Base-by-base conservation (phyloP, 345 rosid genomes). In the Salix dunnii region DNA sequence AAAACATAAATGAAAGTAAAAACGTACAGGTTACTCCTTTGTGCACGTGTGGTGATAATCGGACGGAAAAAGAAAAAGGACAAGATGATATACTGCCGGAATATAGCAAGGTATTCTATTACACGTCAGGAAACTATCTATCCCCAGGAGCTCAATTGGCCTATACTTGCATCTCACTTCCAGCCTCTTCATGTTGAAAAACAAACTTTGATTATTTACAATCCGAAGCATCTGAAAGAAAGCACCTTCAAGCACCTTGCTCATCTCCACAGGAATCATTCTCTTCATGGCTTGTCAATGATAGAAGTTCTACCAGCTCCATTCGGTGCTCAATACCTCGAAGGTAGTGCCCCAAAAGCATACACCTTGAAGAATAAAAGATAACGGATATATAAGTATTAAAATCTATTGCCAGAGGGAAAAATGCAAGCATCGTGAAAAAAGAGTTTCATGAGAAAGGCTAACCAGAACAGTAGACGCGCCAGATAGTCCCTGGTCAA, bases 401-500 rank as follows among this genome's bases (percentile, higher is more conserved):
- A 49, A 74, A 77, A 67, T 36, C 27, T 42, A 7, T 43, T 68
- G 31, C 23, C 46, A 8, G 40, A 20, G n/a, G 69, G 40, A 1
- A 8, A 23, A 35, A 20, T 21, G 30, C 16, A 27, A 62, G 33
- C 21, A 66, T 18, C 35, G 25, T 21, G 30, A 33, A 10, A 75
- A 36, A 4, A 20, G 13, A 27, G 20, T 60, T 38, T 0, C 23
- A 38, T 38, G 30, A 18, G 6, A 64, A 18, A 76, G 77, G 31
- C 92, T 83, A 73, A 95, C 97, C 99, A 95, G 90, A 95, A 95
- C 78, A 95, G 96, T 60, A 93, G 91, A 42, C 97, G 94, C 2
- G 99, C 99, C 60, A 95, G 88, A 85, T 93, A 93, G 85, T 91
- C 99, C 82, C 99, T 88, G 6, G 93, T 87, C 51, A 93, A 82